Evolutionary conservation across 2,329 filamentous ascomycete species (phyloP).

Genomic region (Ophiostoma pallidulum): DNA sequence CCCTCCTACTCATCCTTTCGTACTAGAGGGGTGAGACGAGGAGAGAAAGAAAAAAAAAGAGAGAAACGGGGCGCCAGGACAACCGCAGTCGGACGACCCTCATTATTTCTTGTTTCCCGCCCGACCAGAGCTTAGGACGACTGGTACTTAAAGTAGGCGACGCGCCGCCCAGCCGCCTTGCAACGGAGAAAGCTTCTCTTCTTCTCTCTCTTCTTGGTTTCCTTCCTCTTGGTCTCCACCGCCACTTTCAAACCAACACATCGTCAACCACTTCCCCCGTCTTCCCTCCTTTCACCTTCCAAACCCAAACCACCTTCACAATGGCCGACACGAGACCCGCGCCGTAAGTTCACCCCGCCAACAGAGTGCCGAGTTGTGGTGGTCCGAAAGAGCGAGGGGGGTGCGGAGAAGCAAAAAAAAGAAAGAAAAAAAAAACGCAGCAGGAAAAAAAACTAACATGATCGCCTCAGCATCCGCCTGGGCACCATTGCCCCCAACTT

Average conservation of each 20-base stretch:
- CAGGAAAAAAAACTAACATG: slow-evolving; percentile 2
- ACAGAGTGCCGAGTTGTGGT: too few species aligned
- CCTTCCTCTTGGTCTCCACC: background rate
- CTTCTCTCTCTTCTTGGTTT: background rate
- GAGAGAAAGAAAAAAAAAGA: background rate
- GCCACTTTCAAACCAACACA: background rate
- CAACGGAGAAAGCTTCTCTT: background rate
- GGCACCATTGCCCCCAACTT: slow-evolving; percentile 69
- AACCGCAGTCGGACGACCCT: slow-evolving; percentile 4
- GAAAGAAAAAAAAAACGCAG: too few species aligned
- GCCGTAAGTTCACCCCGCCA: slow-evolving; percentile 22
- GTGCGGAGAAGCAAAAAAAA: background rate
- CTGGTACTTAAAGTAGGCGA: slow-evolving; percentile 7
- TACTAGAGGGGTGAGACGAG: background rate
- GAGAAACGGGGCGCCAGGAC: background rate
- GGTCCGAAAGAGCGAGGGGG: too few species aligned
- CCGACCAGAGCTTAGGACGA: background rate
- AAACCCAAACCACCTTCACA: slow-evolving; percentile 17
- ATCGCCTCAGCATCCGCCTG: slow-evolving; percentile 45
- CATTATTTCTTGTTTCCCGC: background rate
- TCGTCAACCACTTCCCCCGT: background rate
- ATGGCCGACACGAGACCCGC: slow-evolving; percentile 27
- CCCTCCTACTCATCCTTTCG: background rate
- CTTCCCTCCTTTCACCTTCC: background rate
- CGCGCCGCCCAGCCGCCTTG: background rate